Evolutionary conservation across 441 rosid genomes (phyloP).

Genomic region (Flueggea neowawraea): DNA sequence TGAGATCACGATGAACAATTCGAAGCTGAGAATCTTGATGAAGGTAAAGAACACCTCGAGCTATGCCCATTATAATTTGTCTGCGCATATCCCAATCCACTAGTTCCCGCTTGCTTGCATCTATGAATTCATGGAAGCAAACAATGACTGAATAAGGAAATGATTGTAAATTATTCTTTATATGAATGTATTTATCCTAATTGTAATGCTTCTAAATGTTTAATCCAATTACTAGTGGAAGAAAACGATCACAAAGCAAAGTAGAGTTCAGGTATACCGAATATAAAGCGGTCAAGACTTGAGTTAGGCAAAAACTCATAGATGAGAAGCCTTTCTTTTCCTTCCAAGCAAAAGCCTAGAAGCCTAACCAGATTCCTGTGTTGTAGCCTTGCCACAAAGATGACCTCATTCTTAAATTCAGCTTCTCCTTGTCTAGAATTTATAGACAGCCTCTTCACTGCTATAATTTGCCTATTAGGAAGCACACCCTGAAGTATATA

Average conservation of each 20-base stretch:
- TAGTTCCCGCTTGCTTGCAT: background rate
- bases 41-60: constrained; percentile 22
- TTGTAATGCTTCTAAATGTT: no score
- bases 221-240: no score
- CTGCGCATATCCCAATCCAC: constrained; percentile 19
- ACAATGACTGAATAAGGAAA: background rate
- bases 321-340: constrained; percentile 34
- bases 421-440: constrained; percentile 32
- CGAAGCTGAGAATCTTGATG: constrained; percentile 15
- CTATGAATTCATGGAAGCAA: background rate
- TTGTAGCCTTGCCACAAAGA: constrained; percentile 32
- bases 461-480: constrained; percentile 27
- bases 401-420: constrained; percentile 39
- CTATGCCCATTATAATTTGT: constrained; percentile 20
- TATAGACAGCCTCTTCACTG: constrained; percentile 38
- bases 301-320: constrained; percentile 36
- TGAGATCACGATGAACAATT: constrained; percentile 15
- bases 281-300: constrained; percentile 45
- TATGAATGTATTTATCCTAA: no score
- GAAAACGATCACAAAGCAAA: no score
- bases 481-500: constrained; percentile 22
- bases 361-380: constrained; percentile 38
- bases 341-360: constrained; percentile 32
- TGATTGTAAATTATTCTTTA: background rate
- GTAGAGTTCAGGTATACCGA: constrained; percentile 12